Base-by-base conservation (phyloP, 1,284 basidiomycete genomes). In the Thelephora terrestris region DNA sequence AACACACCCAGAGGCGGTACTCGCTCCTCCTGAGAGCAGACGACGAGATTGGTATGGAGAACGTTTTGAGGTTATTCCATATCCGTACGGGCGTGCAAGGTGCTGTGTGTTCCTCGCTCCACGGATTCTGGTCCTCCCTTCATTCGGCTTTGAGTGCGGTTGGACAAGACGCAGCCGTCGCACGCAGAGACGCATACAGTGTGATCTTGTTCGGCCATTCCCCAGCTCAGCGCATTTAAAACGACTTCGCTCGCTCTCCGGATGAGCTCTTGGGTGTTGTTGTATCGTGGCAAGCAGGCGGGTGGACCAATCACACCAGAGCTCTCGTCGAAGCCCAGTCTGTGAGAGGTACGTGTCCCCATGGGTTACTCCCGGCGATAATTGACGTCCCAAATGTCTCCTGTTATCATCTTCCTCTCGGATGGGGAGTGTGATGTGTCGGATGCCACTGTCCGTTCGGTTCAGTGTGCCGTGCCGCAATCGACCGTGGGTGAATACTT, bases 21-120 rank as follows among this genome's bases (percentile, higher is more conserved):
- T 67, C 78, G 50, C 61, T 86, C 5, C 74, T 90, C 52, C 64
- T 91, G 18, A 66, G 81, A 7, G 78, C 76, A 4, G 73, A 75
- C 5, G 79, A 81, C 53, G 54, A 57, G 0, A 54, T 58, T 2
- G 82, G 79, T 1, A 64, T 89, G 4, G 88, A 91, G 60, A 70
- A 78, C 43, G 76, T 74, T 0, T 62, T 74, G 1, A 73, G 84
- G 29, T 65, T 91, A n/a, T 83, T 91, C 56, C 89, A 89, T 1
- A 75, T 86, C 21, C 77, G 90, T 10, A 92, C 88, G 0, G 89
- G 87, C 4, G 69, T 91, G 5, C n/a, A n/a, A n/a, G 78, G 78
- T 0, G 76, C 79, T 1, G 79, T 79, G 0, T 73, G 72, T 44
- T 78, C 75, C 0, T 73, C 79, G 0, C 51, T 79, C 6, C 57